A percentile compares a stretch with the other conserved stretches of the same genome.
phyloP scores from a whole-genome alignment of 2,329 filamentous ascomycete species.

The Ophiocordyceps camponoti-rufipedis region DNA sequence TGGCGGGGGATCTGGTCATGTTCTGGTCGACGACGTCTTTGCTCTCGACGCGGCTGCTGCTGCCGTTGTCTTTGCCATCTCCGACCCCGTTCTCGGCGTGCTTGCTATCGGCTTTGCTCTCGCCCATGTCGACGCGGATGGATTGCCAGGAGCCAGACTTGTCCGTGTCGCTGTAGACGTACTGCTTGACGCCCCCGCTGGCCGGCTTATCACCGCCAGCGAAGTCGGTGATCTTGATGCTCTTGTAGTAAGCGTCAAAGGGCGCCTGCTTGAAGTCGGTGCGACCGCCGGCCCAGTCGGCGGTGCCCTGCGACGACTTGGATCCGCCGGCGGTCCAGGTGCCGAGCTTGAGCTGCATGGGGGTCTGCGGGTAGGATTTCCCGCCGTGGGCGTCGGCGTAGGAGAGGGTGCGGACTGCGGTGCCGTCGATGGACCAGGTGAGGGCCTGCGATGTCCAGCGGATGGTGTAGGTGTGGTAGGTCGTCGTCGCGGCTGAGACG shows the following conservation, averaged over 20 bases:
- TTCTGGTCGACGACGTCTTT: neutral
- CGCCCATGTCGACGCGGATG: constrained; percentile 29
- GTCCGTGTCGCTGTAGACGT: constrained; percentile 26
- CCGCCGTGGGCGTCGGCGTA: constrained; percentile 39
- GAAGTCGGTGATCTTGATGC: constrained; percentile 34
- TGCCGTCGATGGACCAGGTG: constrained; percentile 47
- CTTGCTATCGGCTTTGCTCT: constrained; percentile 5
- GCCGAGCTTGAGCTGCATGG: constrained; percentile 53
- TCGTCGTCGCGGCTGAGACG: constrained; percentile 28
- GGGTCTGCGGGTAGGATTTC: constrained; percentile 50
- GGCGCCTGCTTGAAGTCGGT: constrained; percentile 32
- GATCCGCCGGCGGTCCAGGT: constrained; percentile 44
- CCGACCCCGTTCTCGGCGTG: neutral
- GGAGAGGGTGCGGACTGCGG: constrained; percentile 40
- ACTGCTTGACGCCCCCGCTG: constrained; percentile 25
- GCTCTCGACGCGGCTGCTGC: neutral
- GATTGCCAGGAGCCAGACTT: constrained; percentile 27
- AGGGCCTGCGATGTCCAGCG: constrained; percentile 49
- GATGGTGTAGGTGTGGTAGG: constrained; percentile 46
- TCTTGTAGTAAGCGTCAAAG: constrained; percentile 38
- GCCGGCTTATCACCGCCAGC: constrained; percentile 25
- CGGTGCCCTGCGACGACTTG: constrained; percentile 49
- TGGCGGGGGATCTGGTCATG: constrained; percentile 2
- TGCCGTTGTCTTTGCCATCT: neutral
- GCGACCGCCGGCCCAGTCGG: constrained; percentile 48